Base-by-base conservation (phyloP, 257 asterid genomes). In the Penstemon eatonii region DNA sequence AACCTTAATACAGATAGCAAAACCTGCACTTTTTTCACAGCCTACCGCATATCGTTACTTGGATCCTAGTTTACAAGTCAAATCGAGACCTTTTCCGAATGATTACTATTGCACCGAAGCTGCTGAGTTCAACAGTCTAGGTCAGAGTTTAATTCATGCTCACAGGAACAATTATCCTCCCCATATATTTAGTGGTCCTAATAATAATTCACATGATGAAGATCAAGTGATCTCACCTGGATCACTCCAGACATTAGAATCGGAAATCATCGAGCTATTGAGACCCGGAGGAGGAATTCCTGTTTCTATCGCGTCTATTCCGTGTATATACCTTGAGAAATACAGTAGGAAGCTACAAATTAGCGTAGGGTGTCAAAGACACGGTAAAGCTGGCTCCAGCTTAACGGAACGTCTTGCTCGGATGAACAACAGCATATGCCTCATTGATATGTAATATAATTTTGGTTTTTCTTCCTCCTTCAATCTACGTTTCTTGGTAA, bases 301-400 rank as follows among this genome's bases (percentile, higher is more conserved):
- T 1, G 82, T 92, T 69, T 87, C 98, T 6, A 89, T 92, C 63
- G 98, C 98, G 5, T 77, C 96, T 37, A 78, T 92, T 62, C 98
- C 98, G 0, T 80, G 87, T 96, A 47, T 92, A 74, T 92, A 92
- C 77, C 84, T 65, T 72, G 95, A 79, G 63, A 84, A 73, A 54
- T 92, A 85, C 44, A 91, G 95, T 42, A 89, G 65, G 73, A 74
- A 71, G 63, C 85, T 91, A 55, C 96, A 87, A 67, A 95, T n/a
- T n/a, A n/a, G 95, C 10, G 96, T 87, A 77, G 96, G 95, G 66
- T 89, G 98, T 78, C 98, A 89, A 75, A 75, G 98, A 49, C 95
- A 91, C 39, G 96, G 96, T 12, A 87, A 87, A 80, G 86, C 90
- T 50, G 98, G 96, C 46, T 89, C 70, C 71, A 89, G 90, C 80